A percentile compares a stretch with the other conserved stretches of the same genome.
Evolutionary conservation across 2,329 filamentous ascomycete genomes (phyloP).

Genomic region (Venturia asperata): DNA sequence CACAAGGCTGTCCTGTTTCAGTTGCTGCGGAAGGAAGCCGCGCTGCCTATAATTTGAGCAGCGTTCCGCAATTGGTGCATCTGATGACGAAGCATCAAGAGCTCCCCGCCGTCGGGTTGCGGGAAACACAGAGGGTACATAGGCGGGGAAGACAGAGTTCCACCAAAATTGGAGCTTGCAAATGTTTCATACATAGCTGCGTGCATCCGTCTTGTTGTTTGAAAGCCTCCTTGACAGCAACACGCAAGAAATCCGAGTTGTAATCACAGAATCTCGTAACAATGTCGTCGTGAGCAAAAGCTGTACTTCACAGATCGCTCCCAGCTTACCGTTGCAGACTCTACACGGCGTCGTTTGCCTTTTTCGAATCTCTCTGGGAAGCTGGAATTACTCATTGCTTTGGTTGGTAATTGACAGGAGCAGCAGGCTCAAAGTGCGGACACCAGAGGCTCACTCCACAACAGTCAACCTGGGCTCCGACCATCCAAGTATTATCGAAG

Average conservation of each 20-base stretch:
- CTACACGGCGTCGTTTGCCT: slow-evolving; percentile 72
- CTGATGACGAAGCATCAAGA: not conserved
- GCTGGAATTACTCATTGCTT: slow-evolving; percentile 31
- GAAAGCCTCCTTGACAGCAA: not conserved
- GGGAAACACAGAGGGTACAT: not conserved
- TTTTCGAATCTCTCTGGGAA: slow-evolving; percentile 75
- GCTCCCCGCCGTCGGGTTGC: slow-evolving; percentile 9
- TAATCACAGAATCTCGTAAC: not conserved
- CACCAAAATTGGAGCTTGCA: slow-evolving; percentile 3
- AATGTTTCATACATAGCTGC: not conserved
- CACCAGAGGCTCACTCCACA: slow-evolving; percentile 19
- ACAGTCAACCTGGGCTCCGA: slow-evolving; percentile 64
- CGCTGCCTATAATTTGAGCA: not conserved
- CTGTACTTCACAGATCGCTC: not conserved
- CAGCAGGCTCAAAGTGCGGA: not conserved
- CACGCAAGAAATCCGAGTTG: not conserved
- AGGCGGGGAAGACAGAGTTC: slow-evolving; percentile 1
- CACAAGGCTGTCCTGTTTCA: not conserved
- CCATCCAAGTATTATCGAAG: slow-evolving; percentile 71
- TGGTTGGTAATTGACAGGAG: slow-evolving; percentile 31
- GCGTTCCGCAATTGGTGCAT: not conserved
- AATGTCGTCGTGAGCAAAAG: slow-evolving; percentile 8
- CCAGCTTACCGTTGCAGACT: slow-evolving; percentile 2
- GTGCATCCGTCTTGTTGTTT: slow-evolving; percentile 38
- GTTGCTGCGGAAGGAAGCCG: slow-evolving; percentile 1